Evolutionary conservation across 1,284 basidiomycete genomes (phyloP).

Genomic region (Trametes sp.): DNA sequence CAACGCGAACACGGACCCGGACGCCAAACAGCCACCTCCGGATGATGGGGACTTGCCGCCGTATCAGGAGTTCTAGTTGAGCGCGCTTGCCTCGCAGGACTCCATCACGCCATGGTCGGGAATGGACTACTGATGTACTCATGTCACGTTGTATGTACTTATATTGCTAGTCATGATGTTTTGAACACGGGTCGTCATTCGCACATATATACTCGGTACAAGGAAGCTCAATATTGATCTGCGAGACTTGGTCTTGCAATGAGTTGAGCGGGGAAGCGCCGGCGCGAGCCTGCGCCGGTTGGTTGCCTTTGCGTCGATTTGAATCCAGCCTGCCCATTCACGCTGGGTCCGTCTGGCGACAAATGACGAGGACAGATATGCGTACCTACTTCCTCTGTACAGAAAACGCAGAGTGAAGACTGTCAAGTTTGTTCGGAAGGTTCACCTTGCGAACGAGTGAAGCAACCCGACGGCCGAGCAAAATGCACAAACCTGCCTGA

Average conservation of each 20-base stretch:
- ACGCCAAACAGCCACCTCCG: conserved; percentile 26
- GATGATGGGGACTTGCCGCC: conserved; percentile 68
- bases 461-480: conserved; percentile 3
- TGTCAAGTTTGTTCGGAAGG: no score
- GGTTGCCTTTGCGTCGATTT: no score
- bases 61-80: conserved; percentile 67
- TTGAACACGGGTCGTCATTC: background rate
- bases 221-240: no score
- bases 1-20: conserved; percentile 17
- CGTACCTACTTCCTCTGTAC: no score
- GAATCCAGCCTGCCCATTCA: no score
- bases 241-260: no score
- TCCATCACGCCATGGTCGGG: background rate
- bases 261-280: no score
- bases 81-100: no score
- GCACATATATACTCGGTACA: background rate
- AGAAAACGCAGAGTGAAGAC: background rate
- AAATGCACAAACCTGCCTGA: background rate
- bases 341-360: no score
- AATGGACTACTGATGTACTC: background rate
- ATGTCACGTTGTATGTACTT: conserved; percentile 1
- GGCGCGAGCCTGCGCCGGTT: no score
- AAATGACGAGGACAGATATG: no score
- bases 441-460: no score
- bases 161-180: background rate